Evolutionary conservation across 2,329 filamentous ascomycete species (phyloP), one percentile per base, ranked within the genome.

Genomic region (Aspergillus sp.): DNA sequence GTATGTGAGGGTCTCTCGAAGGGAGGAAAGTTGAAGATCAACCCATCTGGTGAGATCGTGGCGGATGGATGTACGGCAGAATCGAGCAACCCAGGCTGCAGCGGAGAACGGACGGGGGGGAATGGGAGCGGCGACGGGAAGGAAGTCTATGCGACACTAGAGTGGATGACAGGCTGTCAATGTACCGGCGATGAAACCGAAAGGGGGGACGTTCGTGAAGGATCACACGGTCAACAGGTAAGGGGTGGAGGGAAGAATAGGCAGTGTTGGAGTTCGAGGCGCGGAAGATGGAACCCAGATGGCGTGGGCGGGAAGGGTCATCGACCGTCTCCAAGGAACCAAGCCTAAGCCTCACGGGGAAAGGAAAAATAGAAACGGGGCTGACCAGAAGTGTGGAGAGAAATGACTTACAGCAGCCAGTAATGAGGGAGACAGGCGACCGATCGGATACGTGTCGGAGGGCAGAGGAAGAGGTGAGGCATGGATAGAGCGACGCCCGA

Each of bases 31-130:
- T 50, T 34, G 36, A 23, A 47, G 45, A n/a, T 56, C 53, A 60
- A 56, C 50, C 58, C 58, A 62, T 60, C 58, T 55, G 55, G 46
- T 34, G 57, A 52, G 42, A 56, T 49, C 45, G 56, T 55, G 50
- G 53, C 54, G 57, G 25, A 29, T 29, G 25, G 7, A 29, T 29
- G 54, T 49, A 47, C 52, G 54, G 53, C 53, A 52, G 52, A 53
- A 55, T 58, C 43, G 45, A 43, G 54, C 49, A 55, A 51, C 49
- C 50, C 55, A 56, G 49, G 56, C 53, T 56, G 58, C 54, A 60
- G 47, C 34, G 34, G 29, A 56, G 50, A 25, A 45, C 36, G 47
- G 49, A 45, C 53, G 47, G 47, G 42, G 47, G 48, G 40, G 45
- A 50, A 50, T 40, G 44, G 54, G 49, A 46, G 19, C 42, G 16